Evolutionary conservation across 2,329 filamentous ascomycete species (phyloP).

Genomic region (Paracoccidioides brasiliensis): DNA sequence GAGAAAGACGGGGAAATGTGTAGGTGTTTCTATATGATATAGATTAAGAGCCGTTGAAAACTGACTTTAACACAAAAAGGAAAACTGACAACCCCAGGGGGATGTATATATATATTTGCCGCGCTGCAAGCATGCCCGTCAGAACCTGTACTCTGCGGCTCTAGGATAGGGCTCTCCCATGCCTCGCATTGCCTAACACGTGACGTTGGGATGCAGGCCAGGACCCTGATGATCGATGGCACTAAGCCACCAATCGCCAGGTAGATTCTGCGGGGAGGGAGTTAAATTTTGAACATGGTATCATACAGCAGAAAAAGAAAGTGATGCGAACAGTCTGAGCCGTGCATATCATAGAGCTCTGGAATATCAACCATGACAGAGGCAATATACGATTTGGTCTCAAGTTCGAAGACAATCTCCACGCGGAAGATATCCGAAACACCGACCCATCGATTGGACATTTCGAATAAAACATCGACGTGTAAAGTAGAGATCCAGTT

Average conservation of each 20-base stretch:
- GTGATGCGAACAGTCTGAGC: constrained; percentile 1
- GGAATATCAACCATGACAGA: not conserved
- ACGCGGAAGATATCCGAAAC: constrained; percentile 1
- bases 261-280: not conserved
- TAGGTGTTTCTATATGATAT: not conserved
- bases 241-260: not conserved
- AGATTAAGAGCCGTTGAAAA: constrained; percentile 2
- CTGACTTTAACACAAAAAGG: not conserved
- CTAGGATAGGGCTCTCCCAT: constrained; percentile 1
- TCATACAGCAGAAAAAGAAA: not conserved
- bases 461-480: not conserved
- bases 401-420: not conserved
- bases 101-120: not conserved
- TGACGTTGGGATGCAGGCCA: not conserved
- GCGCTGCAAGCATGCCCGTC: not conserved
- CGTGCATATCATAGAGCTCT: not conserved
- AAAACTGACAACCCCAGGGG: not conserved
- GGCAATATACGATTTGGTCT: not conserved
- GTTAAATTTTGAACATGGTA: not conserved
- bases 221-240: constrained; percentile 1
- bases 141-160: not conserved
- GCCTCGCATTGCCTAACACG: constrained; percentile 2
- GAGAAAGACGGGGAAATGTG: not conserved
- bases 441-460: constrained; percentile 1
- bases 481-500: not conserved